phyloP scores from a whole-genome alignment of 164 flowering plant genomes.

The Umbilicus rupestris region DNA sequence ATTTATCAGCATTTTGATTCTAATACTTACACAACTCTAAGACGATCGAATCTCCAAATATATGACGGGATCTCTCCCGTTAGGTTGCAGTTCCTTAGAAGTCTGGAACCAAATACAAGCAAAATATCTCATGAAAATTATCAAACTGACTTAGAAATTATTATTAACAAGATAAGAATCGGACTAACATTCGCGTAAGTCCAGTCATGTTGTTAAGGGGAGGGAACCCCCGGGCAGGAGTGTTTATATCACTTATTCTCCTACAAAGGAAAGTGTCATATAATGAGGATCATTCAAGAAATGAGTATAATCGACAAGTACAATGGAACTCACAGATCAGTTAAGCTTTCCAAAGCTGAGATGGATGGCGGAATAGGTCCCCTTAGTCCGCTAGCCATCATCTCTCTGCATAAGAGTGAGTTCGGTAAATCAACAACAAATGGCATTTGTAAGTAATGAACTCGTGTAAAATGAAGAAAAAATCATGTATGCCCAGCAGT shows the following conservation, averaged over 20 bases:
- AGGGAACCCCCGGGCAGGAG: constrained; percentile 42
- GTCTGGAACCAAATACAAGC: constrained; percentile 17
- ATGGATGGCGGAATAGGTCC: constrained; percentile 63
- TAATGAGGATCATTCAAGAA: not conserved
- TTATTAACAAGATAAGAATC: not conserved
- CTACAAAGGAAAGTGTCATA: constrained; percentile 22
- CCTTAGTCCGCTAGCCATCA: constrained; percentile 52
- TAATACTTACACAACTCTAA: constrained; percentile 44
- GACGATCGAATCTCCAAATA: constrained; percentile 28
- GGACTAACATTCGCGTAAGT: constrained; percentile 43
- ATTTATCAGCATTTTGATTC: not conserved
- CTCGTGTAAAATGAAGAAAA: too few species aligned
- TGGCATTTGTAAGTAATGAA: too few species aligned
- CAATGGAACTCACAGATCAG: constrained; percentile 37
- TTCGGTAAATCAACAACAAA: not conserved
- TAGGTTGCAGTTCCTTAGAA: constrained; percentile 53
- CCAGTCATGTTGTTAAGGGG: constrained; percentile 24
- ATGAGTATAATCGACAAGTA: not conserved
- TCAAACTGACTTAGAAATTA: not conserved
- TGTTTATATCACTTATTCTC: constrained; percentile 59
- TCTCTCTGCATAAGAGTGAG: constrained; percentile 28
- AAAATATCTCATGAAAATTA: not conserved
- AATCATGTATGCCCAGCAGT: too few species aligned
- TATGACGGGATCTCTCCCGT: constrained; percentile 47
- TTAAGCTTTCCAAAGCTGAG: constrained; percentile 31